Base-by-base conservation (phyloP, 2,329 filamentous ascomycete genomes). In the Scedosporium boydii region DNA sequence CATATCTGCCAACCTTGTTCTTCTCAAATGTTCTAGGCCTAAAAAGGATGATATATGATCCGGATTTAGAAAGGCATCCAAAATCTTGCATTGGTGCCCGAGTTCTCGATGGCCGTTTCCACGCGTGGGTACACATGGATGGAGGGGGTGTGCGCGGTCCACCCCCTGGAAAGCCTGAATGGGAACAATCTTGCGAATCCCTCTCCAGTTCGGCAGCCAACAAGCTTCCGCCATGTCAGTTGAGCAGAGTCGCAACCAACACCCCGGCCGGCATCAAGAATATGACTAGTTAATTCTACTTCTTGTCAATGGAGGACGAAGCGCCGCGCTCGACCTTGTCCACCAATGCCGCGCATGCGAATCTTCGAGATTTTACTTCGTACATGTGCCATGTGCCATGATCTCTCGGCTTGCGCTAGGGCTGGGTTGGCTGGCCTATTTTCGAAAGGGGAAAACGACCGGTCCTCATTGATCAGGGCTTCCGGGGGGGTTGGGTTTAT, bases 1-100 rank as follows among this genome's bases (percentile, higher is more conserved):
- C 12, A 55, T 16, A 55, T 23, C 51, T 14, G 18, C 9, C 23
- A 14, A 55, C 21, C 51, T 26, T 55, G 51, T 27, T 10, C 51
- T 23, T 23, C 34, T 14, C 23, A 23, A 10, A 26, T 55, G 51
- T 10, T 55, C 51, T 55, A 23, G 48, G 23, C 51, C 51, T 23
- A 23, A 48, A 48, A 48, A 21, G 44, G 44, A 27, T 55, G 23
- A 55, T 23, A 55, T 55, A 23, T 27, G 21, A 9, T 14, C 18
- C 12, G 51, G 21, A 27, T 14, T 14, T 27, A 51, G 44, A 23
- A 38, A 46, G 26, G n/a, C 42, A 53, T 51, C 26, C 26, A 26
- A 4, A 46, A 23, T 38, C 42, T 60, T 60, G 59, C 59, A 60
- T 60, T 60, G 59, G 44, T 51, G 59, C 59, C 59, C 59, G 59